Base-by-base conservation (phyloP, 1,284 basidiomycete genomes). In the Fereydounia khargensis region DNA sequence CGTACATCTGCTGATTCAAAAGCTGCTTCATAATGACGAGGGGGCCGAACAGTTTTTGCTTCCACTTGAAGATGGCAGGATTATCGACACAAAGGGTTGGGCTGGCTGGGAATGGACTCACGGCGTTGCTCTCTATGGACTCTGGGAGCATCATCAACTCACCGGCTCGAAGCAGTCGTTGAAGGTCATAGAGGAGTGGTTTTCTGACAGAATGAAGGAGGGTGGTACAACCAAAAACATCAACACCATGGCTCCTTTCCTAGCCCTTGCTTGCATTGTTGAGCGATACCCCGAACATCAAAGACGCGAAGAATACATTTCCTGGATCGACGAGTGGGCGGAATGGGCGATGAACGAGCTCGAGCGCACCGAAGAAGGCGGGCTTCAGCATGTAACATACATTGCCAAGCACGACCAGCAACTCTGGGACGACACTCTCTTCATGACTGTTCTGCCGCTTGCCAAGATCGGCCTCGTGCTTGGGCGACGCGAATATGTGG, bases 21-120 rank as follows among this genome's bases (percentile, higher is more conserved):
- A 53, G 36, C 51, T 60, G 1, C 44, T 60, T 37, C 82, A 83
- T 59, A 84, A 84, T 74, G 79, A 81, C 52, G 83, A 85, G 72
- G 78, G 79, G 51, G 81, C 79, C 3, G 83, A 83, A 32, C 79
- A 82, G 68, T 84, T 83, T 69, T 73, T 85, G 20, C 73, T 84
- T 59, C 35, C 60, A 19, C 77, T 84, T 23, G 77, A 77, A 17
- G 83, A 84, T 67, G 83, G 83, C 0, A 79, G 82, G 10, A 70
- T 83, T 18, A 83, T 85, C 47, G 83, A 85, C 59, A 85, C 83
- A 1, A 85, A 85, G 62, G 82, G 83, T 4, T 85, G 83, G 83
- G 79, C 81, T 37, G 81, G 82, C 44, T 85, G 83, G 83, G 83
- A 85, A 77, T 85, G 83, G 83, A 84, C 83, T 6, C 83, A 84